Evolutionary conservation across 495 filamentous ascomycete species (phyloP).

Genomic region (Rusavskia elegans): DNA sequence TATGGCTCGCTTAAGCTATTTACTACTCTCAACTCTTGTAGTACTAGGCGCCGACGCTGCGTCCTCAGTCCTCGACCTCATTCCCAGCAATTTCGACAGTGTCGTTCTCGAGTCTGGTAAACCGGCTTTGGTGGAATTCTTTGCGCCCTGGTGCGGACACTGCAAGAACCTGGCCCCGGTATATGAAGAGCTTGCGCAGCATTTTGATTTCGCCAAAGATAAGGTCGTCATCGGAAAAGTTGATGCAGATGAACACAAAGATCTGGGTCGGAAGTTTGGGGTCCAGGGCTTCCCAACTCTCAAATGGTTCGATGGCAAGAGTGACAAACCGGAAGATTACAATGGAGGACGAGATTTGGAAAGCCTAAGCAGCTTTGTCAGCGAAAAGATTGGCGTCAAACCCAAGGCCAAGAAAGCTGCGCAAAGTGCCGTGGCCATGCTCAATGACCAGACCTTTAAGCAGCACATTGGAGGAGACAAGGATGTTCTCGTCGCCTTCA

Average conservation of each 20-base stretch:
- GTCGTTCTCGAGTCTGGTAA: constrained; percentile 83
- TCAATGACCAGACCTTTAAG: constrained; percentile 70
- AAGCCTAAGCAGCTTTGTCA: constrained; percentile 62
- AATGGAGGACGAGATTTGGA: constrained; percentile 78
- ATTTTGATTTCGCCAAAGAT: constrained; percentile 56
- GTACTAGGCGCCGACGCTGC: constrained; percentile 26
- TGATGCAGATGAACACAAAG: constrained; percentile 78
- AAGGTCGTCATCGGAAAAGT: constrained; percentile 89
- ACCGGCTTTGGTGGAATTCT: constrained; percentile 96
- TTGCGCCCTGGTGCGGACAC: constrained; percentile 98
- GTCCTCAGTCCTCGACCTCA: constrained; percentile 63
- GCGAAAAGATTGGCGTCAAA: constrained; percentile 77
- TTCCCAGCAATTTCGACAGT: constrained; percentile 76
- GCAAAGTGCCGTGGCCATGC: constrained; percentile 58
- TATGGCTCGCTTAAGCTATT: constrained; percentile 33
- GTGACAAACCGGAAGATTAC: constrained; percentile 73
- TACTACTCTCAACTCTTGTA: constrained; percentile 28
- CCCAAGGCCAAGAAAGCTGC: constrained; percentile 52
- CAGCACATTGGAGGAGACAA: constrained; percentile 65
- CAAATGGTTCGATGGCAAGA: constrained; percentile 98
- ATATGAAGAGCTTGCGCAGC: constrained; percentile 79
- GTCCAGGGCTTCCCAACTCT: constrained; percentile 92
- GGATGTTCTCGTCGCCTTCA: constrained; percentile 90
- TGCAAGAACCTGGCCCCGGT: constrained; percentile 94
- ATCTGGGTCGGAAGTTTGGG: constrained; percentile 68